Evolutionary conservation across 805 yeast species (phyloP).

Genomic region (Hanseniaspora lindneri): DNA sequence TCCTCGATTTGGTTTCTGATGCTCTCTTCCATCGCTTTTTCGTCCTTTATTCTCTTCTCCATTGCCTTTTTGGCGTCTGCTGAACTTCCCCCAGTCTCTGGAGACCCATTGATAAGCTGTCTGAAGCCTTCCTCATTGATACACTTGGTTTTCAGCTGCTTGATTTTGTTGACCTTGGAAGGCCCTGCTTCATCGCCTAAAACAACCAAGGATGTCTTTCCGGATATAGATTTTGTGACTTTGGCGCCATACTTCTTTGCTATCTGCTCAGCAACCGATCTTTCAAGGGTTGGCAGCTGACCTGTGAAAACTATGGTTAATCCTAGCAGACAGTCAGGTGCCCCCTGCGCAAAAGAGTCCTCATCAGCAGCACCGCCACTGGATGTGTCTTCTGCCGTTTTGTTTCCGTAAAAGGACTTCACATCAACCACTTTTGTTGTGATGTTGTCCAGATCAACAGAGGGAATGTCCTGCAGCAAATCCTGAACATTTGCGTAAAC

Average conservation of each 20-base stretch:
- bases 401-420: conserved; percentile 43
- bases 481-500: conserved; percentile 38
- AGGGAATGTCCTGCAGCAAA: conserved; percentile 53
- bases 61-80: conserved; percentile 62
- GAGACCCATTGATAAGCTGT: conserved; percentile 63
- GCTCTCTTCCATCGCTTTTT: conserved; percentile 35
- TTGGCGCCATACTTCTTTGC: conserved; percentile 86
- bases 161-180: conserved; percentile 74
- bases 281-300: conserved; percentile 61
- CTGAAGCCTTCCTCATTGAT: conserved; percentile 79
- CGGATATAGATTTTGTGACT: conserved; percentile 73
- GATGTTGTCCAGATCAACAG: conserved; percentile 49
- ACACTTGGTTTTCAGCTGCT: conserved; percentile 60
- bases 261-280: conserved; percentile 60
- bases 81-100: conserved; percentile 85
- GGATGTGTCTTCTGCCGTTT: conserved; percentile 29
- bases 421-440: conserved; percentile 42
- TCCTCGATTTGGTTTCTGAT: conserved; percentile 18
- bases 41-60: conserved; percentile 58
- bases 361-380: conserved; percentile 22
- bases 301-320: conserved; percentile 91
- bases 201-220: conserved; percentile 78
- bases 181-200: conserved; percentile 96
- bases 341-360: conserved; percentile 61
- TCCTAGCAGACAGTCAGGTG: conserved; percentile 77